These are phyloP conservation scores for Blastocystis sp. DNA, from an alignment of 352 stramenopile species.

Conservation along the genomic window DNA sequence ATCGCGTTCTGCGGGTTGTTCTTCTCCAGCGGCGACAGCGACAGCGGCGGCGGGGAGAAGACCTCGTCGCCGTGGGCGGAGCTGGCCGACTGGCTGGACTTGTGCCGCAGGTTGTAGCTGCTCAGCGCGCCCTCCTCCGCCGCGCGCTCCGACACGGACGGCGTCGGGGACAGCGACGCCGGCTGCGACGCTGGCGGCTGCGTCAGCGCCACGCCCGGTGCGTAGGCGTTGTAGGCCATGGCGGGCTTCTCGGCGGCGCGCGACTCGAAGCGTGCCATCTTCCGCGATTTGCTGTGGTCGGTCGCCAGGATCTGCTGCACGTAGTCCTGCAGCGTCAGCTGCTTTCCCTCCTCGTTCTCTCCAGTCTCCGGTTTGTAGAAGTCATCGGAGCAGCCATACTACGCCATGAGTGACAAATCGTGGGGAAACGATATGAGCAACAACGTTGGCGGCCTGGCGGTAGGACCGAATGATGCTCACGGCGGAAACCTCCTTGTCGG, in stretches of 20 bases:
- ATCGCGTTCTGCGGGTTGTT: conserved; percentile 52
- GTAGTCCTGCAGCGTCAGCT: conserved; percentile 26
- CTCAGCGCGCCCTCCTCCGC: background rate
- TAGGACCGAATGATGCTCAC: conserved; percentile 37
- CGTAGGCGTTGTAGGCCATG: background rate
- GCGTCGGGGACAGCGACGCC: background rate
- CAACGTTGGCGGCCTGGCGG: conserved; percentile 18
- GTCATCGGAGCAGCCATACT: conserved; percentile 42
- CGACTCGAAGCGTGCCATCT: background rate
- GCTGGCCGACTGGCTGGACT: background rate
- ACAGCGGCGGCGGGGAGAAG: background rate
- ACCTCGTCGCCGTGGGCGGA: background rate
- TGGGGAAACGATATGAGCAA: conserved; percentile 2
- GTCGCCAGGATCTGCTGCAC: background rate
- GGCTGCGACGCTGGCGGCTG: background rate
- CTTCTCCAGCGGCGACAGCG: conserved; percentile 3
- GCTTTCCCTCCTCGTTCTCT: background rate
- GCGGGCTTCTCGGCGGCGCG: background rate
- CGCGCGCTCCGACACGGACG: background rate
- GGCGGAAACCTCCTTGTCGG: conserved; percentile 26
- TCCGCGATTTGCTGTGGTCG: background rate
- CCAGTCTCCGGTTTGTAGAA: background rate
- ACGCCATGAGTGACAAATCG: background rate
- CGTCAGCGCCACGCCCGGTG: background rate
- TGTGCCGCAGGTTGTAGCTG: conserved; percentile 43